Conservation (phyloP, 192 early-diverging fungal genomes). For the Geosiphon pyriformis region DNA sequence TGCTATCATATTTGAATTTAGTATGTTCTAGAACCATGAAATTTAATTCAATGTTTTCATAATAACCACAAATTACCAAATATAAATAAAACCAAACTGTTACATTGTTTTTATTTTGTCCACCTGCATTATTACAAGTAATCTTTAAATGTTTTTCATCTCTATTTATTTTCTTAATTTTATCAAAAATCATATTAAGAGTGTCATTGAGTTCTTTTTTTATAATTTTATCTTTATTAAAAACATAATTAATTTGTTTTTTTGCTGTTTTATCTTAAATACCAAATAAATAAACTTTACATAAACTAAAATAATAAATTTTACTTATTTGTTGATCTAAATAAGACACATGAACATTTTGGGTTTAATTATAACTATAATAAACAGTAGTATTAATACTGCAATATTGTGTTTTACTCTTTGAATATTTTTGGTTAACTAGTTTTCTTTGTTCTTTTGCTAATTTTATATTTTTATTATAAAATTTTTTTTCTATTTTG, state of each 20-base stretch:
- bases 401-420: constrained; percentile 4
- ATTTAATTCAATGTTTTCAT: constrained; percentile 19
- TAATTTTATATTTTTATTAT: constrained; percentile 11
- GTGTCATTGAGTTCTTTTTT: neutral
- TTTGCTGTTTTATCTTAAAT: constrained; percentile 4
- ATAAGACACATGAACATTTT: constrained; percentile 27
- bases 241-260: constrained; percentile 13
- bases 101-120: constrained; percentile 19
- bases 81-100: neutral
- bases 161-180: constrained; percentile 18
- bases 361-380: constrained; percentile 25
- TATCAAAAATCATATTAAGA: neutral
- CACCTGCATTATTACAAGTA: constrained; percentile 18
- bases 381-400: constrained; percentile 22
- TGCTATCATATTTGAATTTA: constrained; percentile 13
- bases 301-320: constrained; percentile 16
- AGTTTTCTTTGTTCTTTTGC: constrained; percentile 16
- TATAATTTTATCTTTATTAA: constrained; percentile 12
- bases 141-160: constrained; percentile 18
- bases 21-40: constrained; percentile 4
- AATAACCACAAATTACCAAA: constrained; percentile 20
- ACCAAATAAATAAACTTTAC: constrained; percentile 11
- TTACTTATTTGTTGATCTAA: constrained; percentile 24
- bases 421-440: constrained; percentile 19
- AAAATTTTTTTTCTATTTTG: constrained; percentile 9